Conservation (phyloP, 2,329 filamentous ascomycete species). For the Coniochaeta ligniaria region DNA sequence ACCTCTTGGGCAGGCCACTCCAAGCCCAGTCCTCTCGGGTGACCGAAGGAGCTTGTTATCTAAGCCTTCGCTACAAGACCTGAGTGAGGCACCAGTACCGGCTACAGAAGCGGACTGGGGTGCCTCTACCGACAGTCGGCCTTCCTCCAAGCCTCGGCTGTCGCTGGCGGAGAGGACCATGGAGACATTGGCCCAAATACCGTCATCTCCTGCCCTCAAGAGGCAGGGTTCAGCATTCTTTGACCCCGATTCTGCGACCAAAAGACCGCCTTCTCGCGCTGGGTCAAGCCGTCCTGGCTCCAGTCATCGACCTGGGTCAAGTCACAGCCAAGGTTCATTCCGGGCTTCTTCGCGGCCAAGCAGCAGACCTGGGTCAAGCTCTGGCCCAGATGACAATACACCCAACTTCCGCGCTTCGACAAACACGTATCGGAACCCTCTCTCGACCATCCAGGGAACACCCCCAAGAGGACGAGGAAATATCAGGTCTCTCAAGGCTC, state of each 20-base stretch:
- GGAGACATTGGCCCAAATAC: constrained; percentile 72
- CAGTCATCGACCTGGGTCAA: not conserved
- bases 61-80: not conserved
- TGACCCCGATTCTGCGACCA: constrained; percentile 50
- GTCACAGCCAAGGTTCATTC: constrained; percentile 52
- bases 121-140: not conserved
- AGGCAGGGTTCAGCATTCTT: constrained; percentile 68
- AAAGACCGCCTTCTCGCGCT: constrained; percentile 41
- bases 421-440: constrained; percentile 33
- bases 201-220: constrained; percentile 66
- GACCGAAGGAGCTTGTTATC: not conserved
- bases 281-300: constrained; percentile 1
- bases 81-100: not conserved
- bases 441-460: constrained; percentile 36
- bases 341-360: constrained; percentile 39
- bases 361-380: constrained; percentile 49
- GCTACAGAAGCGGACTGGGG: constrained; percentile 1
- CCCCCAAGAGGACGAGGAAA: constrained; percentile 28
- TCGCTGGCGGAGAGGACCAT: constrained; percentile 80
- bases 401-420: constrained; percentile 35
- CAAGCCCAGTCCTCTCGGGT: not conserved
- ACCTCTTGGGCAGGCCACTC: not conserved
- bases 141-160: constrained; percentile 26
- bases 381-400: constrained; percentile 35
- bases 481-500: constrained; percentile 26